Percentiles rank a stretch among this genome's conserved stretches.
Evolutionary conservation across 345 rosid genomes (phyloP).

Genomic region (Arabidopsis suecica): DNA sequence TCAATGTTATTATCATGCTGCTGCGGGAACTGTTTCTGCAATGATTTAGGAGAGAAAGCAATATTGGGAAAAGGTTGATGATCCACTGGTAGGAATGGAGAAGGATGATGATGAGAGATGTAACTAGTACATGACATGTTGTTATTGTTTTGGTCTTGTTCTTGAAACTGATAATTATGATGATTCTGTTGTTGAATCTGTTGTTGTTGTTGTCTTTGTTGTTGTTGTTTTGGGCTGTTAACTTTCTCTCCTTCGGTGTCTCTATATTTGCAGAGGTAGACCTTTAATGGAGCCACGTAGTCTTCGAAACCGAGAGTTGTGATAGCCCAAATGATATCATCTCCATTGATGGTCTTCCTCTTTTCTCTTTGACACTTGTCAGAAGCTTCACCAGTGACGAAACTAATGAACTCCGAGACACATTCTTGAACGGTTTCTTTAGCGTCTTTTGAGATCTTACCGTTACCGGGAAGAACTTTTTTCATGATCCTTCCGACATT

Average conservation of each 20-base stretch:
- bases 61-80: slow-evolving; percentile 60
- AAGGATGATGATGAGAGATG: slow-evolving; percentile 51
- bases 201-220: slow-evolving; percentile 42
- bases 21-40: slow-evolving; percentile 64
- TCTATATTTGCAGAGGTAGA: slow-evolving; percentile 63
- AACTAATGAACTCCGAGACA: slow-evolving; percentile 77
- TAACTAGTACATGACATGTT: slow-evolving; percentile 44
- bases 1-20: slow-evolving; percentile 67
- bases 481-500: slow-evolving; percentile 84
- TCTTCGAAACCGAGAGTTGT: slow-evolving; percentile 76
- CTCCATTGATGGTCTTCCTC: slow-evolving; percentile 75
- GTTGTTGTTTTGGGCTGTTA: slow-evolving; percentile 63
- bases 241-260: slow-evolving; percentile 72
- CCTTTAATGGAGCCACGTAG: slow-evolving; percentile 60
- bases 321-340: slow-evolving; percentile 79
- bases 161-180: slow-evolving; percentile 37
- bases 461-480: slow-evolving; percentile 66
- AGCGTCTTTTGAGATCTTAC: slow-evolving; percentile 74
- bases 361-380: slow-evolving; percentile 77
- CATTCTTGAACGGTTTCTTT: slow-evolving; percentile 83
- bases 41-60: slow-evolving; percentile 64
- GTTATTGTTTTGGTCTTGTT: slow-evolving; percentile 46
- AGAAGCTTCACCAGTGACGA: slow-evolving; percentile 74
- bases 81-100: slow-evolving; percentile 48
- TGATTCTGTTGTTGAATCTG: slow-evolving; percentile 46